Evolutionary conservation across 2,329 filamentous ascomycete genomes (phyloP), one percentile per base, ranked within the genome.

Genomic region (Cladophialophora yegresii): DNA sequence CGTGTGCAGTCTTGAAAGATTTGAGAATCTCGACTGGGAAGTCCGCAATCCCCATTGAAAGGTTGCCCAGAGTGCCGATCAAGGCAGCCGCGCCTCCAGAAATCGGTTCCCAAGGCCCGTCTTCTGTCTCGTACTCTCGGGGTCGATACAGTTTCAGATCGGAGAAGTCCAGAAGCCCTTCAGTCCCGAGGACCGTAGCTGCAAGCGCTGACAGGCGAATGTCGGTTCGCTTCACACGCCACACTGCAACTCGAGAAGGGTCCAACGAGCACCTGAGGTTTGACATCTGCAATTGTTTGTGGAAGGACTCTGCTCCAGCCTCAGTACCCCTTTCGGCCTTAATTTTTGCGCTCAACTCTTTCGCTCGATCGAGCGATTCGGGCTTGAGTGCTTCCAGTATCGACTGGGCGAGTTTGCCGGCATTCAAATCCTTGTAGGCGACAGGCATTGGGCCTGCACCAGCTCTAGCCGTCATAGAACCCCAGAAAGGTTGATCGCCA

Each of bases 401-500:
- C 0, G 88, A 86, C 26, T 83, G 82, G 0, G 87, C 87, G 6
- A 93, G 79, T 12, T 85, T 87, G 28, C 88, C 85, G 0, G 83
- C 81, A 0, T 85, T 91, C 43, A 93, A 76, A 32, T 86, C 80
- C 69, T 89, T 89, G 73, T 89, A 85, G 0, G 87, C 87, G 55
- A 92, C 86, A 0, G 90, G 89, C 0, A 81, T 77, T 0, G 90
- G 89, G 0, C 90, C 90, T 5, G 90, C 90, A 9, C 89, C 88
- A 6, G 90, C 89, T 64, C 81, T 83, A 0, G 87, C 83, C 45
- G 92, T 85, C 84, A 93, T 92, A 9, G 87, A 82, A 7, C 90
- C 90, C 90, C 90, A 93, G 72, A 93, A 93, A 0, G 88, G 88
- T 74, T 93, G 90, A 71, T 93, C 90, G 1, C 90, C 90, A 72